Percentiles rank a stretch among this genome's conserved stretches.
These are phyloP conservation scores for Starmerella kuoi DNA, from an alignment of 805 yeast genomes.

Conservation along the genomic window DNA sequence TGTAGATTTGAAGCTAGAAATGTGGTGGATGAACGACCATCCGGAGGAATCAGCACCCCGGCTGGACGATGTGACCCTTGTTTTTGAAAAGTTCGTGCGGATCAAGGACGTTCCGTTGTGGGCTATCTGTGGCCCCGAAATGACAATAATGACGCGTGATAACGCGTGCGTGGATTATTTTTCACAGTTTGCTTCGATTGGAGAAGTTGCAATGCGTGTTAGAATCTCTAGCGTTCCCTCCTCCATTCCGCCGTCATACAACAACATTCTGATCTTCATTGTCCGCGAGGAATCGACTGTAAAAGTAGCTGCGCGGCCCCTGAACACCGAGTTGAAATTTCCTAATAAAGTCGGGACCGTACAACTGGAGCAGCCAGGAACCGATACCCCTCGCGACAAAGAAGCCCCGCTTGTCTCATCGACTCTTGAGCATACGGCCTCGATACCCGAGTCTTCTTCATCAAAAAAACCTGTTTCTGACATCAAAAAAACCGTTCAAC, in stretches of 20 bases:
- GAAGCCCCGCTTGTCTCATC: background rate
- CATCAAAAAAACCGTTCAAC: slow-evolving; percentile 21
- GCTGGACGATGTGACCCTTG: slow-evolving; percentile 3
- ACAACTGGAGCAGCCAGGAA: background rate
- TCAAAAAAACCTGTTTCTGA: background rate
- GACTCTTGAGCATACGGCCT: background rate
- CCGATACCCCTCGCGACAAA: background rate
- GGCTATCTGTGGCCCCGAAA: slow-evolving; percentile 18
- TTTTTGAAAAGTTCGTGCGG: slow-evolving; percentile 9
- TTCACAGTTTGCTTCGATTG: slow-evolving; percentile 15
- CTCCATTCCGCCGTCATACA: background rate
- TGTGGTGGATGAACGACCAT: slow-evolving; percentile 9
- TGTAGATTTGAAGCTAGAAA: slow-evolving; percentile 5
- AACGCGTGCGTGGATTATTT: slow-evolving; percentile 11
- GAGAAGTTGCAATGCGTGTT: slow-evolving; percentile 1
- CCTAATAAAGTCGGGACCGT: background rate
- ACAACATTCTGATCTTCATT: background rate
- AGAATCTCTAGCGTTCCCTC: background rate
- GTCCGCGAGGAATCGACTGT: background rate
- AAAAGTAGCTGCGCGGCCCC: background rate
- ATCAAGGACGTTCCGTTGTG: slow-evolving; percentile 15
- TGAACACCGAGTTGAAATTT: background rate
- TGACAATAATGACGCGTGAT: slow-evolving; percentile 15
- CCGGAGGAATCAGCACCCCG: background rate
- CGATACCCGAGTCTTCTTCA: background rate